These are phyloP conservation scores for Warburgia ugandensis DNA, from an alignment of 164 flowering plant species.

Conservation along the genomic window DNA sequence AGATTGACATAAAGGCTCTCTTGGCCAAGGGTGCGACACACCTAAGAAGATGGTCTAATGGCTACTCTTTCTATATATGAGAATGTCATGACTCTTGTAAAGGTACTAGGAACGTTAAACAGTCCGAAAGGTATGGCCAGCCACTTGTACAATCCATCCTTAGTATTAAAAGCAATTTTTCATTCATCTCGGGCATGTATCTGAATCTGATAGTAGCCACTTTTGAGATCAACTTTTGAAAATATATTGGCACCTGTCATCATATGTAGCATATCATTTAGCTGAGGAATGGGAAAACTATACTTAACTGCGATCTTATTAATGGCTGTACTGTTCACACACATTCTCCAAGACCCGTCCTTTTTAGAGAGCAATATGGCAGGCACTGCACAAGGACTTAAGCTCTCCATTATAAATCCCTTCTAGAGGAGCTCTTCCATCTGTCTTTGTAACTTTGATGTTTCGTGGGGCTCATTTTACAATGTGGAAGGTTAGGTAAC, in stretches of 20 bases:
- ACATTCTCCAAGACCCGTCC: background rate
- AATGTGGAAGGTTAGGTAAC: too few species aligned
- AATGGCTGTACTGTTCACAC: background rate
- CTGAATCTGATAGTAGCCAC: background rate
- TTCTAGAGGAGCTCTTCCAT: background rate
- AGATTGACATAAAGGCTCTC: background rate
- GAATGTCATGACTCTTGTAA: background rate
- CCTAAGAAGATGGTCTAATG: too few species aligned
- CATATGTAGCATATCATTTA: background rate
- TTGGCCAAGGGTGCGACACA: background rate
- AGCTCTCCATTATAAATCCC: background rate
- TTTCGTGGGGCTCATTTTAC: too few species aligned
- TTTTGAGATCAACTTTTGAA: background rate
- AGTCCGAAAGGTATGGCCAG: background rate
- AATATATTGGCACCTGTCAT: background rate
- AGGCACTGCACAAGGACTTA: background rate
- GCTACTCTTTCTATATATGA: too few species aligned
- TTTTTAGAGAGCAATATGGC: background rate
- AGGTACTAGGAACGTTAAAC: background rate
- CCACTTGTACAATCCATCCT: background rate
- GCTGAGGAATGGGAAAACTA: background rate
- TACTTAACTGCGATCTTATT: background rate
- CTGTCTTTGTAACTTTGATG: too few species aligned
- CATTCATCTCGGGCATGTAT: background rate
- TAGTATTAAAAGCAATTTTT: background rate